Conservation (phyloP, 1,284 basidiomycete genomes). For the Retiboletus flavoniger region DNA sequence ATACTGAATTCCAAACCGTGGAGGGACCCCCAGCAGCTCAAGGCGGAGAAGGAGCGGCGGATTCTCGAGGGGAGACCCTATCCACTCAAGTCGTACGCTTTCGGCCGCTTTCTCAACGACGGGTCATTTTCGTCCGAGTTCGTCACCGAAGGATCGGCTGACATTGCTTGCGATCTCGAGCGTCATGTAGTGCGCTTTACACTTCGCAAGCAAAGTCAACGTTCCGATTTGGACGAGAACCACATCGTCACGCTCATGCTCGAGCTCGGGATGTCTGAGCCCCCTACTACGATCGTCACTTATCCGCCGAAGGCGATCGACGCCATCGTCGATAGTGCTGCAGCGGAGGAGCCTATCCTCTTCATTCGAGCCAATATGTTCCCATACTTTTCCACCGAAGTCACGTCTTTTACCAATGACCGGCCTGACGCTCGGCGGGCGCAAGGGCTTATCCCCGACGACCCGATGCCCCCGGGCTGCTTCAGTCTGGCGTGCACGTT, state of each 20-base stretch:
- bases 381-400: conserved; percentile 24
- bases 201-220: conserved; percentile 24
- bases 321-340: conserved; percentile 16
- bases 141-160: conserved; percentile 26
- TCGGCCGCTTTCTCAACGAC: conserved; percentile 38
- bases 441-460: conserved; percentile 30
- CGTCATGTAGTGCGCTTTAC: conserved; percentile 31
- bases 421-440: conserved; percentile 15
- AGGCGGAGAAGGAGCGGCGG: conserved; percentile 27
- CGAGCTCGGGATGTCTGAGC: neutral
- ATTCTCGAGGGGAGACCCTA: conserved; percentile 24
- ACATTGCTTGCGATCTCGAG: conserved; percentile 36
- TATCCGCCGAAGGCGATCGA: conserved; percentile 18
- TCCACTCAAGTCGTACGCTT: conserved; percentile 29
- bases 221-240: neutral
- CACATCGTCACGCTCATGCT: conserved; percentile 2
- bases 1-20: conserved; percentile 28
- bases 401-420: rapidly evolving
- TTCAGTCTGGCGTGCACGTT: conserved; percentile 34
- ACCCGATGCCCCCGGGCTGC: conserved; percentile 31
- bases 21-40: conserved; percentile 34
- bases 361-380: conserved; percentile 28
- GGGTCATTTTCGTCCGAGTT: conserved; percentile 39
- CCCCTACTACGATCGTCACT: conserved; percentile 6
- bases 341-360: conserved; percentile 15